phyloP scores from a whole-genome alignment of 2,329 filamentous ascomycete species.

The Colletotrichum horii region DNA sequence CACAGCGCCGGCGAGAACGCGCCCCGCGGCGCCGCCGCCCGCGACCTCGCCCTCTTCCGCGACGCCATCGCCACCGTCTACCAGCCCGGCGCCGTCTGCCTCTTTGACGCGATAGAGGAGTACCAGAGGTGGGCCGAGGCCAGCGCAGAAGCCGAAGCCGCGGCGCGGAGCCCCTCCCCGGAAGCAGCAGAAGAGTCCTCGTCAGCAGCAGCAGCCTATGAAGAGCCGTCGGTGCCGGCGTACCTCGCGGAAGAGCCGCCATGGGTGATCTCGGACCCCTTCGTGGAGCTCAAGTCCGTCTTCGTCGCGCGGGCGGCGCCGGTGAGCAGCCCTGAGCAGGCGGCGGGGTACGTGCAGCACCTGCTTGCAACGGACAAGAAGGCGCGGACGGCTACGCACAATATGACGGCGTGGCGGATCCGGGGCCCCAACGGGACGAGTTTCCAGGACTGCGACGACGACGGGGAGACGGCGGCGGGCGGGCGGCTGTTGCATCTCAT shows the following conservation, averaged over 20 bases:
- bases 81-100: slow-evolving; percentile 76
- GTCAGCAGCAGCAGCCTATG: slow-evolving; percentile 21
- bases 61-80: slow-evolving; percentile 72
- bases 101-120: slow-evolving; percentile 91
- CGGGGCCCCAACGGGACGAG: slow-evolving; percentile 57
- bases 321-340: slow-evolving; percentile 74
- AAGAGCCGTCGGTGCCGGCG: slow-evolving; percentile 8
- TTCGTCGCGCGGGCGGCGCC: slow-evolving; percentile 81
- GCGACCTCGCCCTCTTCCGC: slow-evolving; percentile 72
- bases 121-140: slow-evolving; percentile 36
- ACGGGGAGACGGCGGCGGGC: slow-evolving; percentile 93
- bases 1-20: slow-evolving; percentile 75
- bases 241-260: slow-evolving; percentile 36
- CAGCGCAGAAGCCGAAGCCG: slow-evolving; percentile 9
- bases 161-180: not conserved
- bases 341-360: slow-evolving; percentile 73
- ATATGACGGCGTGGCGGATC: slow-evolving; percentile 94
- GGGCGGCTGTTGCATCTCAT: slow-evolving; percentile 85
- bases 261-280: slow-evolving; percentile 77
- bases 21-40: slow-evolving; percentile 73
- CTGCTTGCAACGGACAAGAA: slow-evolving; percentile 84
- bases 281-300: slow-evolving; percentile 84
- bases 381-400: slow-evolving; percentile 87
- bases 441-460: slow-evolving; percentile 93
- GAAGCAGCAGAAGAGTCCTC: not conserved